A percentile compares a stretch with the other conserved stretches of the same genome.
Evolutionary conservation across 495 filamentous ascomycete species (phyloP).

Genomic region (Bathelium albidoporum): DNA sequence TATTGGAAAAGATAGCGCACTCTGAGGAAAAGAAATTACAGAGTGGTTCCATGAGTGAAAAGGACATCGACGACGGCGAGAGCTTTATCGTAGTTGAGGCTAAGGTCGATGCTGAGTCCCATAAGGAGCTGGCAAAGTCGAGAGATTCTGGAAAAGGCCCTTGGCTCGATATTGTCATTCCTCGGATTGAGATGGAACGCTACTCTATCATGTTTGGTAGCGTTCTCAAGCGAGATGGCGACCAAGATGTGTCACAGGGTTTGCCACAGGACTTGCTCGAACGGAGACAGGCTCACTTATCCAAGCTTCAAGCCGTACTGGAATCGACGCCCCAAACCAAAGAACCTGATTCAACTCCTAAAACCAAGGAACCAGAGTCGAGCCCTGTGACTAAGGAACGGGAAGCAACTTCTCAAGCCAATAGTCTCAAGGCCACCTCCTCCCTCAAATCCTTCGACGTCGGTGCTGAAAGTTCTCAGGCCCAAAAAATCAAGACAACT

Average conservation of each 20-base stretch:
- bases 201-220: constrained; percentile 93
- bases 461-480: no score
- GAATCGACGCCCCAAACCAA: neutral
- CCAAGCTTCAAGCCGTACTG: neutral
- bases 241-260: constrained; percentile 13
- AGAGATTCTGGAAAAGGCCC: neutral
- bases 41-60: neutral
- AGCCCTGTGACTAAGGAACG: no score
- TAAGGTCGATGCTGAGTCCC: neutral
- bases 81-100: neutral
- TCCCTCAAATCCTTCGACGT: no score
- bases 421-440: no score
- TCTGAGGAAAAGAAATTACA: neutral
- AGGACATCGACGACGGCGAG: neutral
- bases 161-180: constrained; percentile 69
- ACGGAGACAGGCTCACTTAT: constrained; percentile 44
- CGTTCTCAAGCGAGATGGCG: constrained; percentile 44
- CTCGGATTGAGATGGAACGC: constrained; percentile 67
- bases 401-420: no score
- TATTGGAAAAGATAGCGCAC: neutral
- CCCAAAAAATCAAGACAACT: neutral
- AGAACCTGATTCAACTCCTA: neutral
- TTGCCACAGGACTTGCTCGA: constrained; percentile 46
- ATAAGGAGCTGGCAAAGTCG: neutral
- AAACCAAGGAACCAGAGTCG: neutral